Base-by-base conservation (phyloP, 352 stramenopile genomes). In the Globisporangium cederbergense region DNA sequence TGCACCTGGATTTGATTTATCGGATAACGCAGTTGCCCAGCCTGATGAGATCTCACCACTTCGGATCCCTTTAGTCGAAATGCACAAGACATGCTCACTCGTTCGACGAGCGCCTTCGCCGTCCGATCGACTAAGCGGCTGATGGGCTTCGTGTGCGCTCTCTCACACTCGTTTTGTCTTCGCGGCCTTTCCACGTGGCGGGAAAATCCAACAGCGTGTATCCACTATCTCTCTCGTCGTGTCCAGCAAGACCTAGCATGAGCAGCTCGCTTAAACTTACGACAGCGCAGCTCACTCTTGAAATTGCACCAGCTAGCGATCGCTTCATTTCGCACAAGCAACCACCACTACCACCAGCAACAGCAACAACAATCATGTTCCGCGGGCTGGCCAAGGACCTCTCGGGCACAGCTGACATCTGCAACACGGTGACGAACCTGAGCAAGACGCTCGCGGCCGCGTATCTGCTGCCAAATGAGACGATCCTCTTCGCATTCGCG, bases 341-440 rank as follows among this genome's bases (percentile, higher is more conserved):
- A 25, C 42, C 34, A 40, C 8, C 34, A 11, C 34, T 28, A 28
- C 25, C 25, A 28, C 1, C 2, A 28, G 25, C 25, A 28, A 28
- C 25, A 28, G 25, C 32, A 36, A 9, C 32, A 8, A 70, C 7
- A 36, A 9, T 36, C 4, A 79, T 88, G 55, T 64, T 87, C 32
- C 85, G 83, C 65, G 70, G 72, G 3, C 49, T 89, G 20, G 75
- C 78, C 6, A 73, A 75, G 18, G 78, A 89, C 51, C 47, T 89
- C 42, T 69, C 75, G 14, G 80, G 80, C 32, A 69, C 70, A 4
- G 75, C 73, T n/a, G 78, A 89, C 62, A 77, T 89, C 46, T 87
- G 78, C 68, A 76, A 68, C 1, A 47, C 42, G 14, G 42, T 47
- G 42, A 47, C 14, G 13, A 47, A 22, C 42, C 13, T 47, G 14